Percentiles rank a stretch among this genome's conserved stretches.
Conservation (phyloP, 768 basidiomycete species). For the Phallus indusiatus region DNA sequence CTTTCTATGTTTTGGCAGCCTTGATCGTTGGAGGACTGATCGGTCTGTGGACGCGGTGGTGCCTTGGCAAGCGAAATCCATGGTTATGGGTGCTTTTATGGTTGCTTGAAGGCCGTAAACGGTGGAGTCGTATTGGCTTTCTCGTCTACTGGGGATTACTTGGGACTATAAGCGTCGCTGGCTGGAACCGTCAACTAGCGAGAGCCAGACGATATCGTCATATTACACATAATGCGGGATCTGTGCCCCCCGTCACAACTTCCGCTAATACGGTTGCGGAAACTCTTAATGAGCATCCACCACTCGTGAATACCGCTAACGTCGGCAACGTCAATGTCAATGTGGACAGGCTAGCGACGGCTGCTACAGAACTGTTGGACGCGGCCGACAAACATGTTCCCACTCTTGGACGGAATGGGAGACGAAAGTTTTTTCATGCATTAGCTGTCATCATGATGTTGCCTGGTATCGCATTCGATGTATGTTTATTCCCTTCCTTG, state of each 20-base stretch:
- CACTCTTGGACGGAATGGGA: slow-evolving; percentile 79
- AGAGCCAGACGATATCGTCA: slow-evolving; percentile 60
- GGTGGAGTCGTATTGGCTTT: slow-evolving; percentile 73
- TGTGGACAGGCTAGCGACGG: slow-evolving; percentile 5
- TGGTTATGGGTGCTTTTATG: slow-evolving; percentile 81
- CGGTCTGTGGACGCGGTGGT: slow-evolving; percentile 90
- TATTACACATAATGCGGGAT: slow-evolving; percentile 22
- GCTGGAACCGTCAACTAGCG: slow-evolving; percentile 88
- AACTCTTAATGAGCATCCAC: slow-evolving; percentile 7
- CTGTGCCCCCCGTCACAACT: slow-evolving; percentile 22
- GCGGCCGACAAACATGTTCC: slow-evolving; percentile 88
- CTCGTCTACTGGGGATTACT: slow-evolving; percentile 80
- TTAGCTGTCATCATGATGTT: slow-evolving; percentile 94
- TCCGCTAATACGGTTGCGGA: slow-evolving; percentile 14
- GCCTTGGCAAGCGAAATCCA: slow-evolving; percentile 70
- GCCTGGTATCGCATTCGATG: slow-evolving; percentile 88
- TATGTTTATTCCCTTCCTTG: slow-evolving; percentile 33
- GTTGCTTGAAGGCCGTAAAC: slow-evolving; percentile 61
- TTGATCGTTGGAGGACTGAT: slow-evolving; percentile 75
- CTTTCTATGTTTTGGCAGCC: slow-evolving; percentile 70
- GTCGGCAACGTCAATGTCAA: slow-evolving; percentile 39
- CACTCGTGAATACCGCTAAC: slow-evolving; percentile 26
- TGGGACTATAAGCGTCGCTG: slow-evolving; percentile 78
- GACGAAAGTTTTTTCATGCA: slow-evolving; percentile 95
- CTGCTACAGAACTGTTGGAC: slow-evolving; percentile 55